Evolutionary conservation across 106 monocot species (phyloP), one percentile per base, ranked within the genome.

Genomic region (Dendrobium catenatum): DNA sequence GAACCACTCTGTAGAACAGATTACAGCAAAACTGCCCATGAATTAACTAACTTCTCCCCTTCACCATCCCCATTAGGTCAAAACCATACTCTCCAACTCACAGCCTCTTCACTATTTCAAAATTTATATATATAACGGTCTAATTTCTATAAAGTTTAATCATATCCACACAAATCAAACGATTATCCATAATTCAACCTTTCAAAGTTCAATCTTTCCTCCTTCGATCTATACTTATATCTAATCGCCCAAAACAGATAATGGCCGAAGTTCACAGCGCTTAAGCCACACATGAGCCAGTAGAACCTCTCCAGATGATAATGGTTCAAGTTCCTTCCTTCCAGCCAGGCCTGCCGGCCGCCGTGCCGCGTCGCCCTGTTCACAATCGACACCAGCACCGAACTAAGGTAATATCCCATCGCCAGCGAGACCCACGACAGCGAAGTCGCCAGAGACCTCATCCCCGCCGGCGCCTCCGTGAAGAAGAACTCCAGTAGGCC

Each of bases 401-500:
- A 91, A 84, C 96, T 96, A 27, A 96, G 59, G 82, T 91, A 93
- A 73, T 93, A 96, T 8, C 96, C 96, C 85, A 93, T 80, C 26
- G 96, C 90, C 54, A 91, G 81, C 9, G 96, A 96, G 11, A 86
- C 90, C 85, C 88, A 93, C 8, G 93, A 87, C 6, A 96, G 77
- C 5, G 96, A 90, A 4, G 92, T 94, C 42, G 90, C 91, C 42
- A 96, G 76, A 2, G 96, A 96, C 66, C 86, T 43, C 92, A 96
- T 93, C 44, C 85, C 87, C 29, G 86, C 43, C 17, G 93, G 93
- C 55, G 93, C 87, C 86, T 96, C 91, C 4, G 88, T 86, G 77
- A 91, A 96, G 90, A 96, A 93, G 82, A 96, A 96, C 88, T 96
- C 96, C 1, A 96, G 87, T 75, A 96, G 66, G 5, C 91, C 96